phyloP scores from a whole-genome alignment of 148 eudicot species.

The Hydrangea macrophylla region DNA sequence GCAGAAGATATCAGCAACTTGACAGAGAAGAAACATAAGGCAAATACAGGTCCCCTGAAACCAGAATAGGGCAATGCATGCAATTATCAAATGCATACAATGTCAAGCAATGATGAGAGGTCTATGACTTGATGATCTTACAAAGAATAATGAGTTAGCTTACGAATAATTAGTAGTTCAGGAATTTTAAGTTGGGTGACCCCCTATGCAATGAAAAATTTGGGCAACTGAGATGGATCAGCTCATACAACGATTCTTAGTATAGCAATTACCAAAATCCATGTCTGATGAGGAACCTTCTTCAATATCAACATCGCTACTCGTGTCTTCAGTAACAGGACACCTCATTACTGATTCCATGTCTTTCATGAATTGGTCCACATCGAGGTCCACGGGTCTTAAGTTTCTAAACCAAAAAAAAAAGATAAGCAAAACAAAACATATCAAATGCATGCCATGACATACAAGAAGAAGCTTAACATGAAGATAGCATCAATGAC shows the following conservation, averaged over 20 bases:
- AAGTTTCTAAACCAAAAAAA: constrained; percentile 34
- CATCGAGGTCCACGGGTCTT: constrained; percentile 68
- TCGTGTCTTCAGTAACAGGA: constrained; percentile 32
- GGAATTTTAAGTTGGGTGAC: too few relatives aligned
- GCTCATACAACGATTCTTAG: not conserved
- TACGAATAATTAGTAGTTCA: too few relatives aligned
- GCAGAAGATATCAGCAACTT: too few relatives aligned
- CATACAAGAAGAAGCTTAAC: not conserved
- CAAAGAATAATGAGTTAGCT: too few relatives aligned
- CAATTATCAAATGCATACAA: too few relatives aligned
- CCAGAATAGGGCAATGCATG: too few relatives aligned
- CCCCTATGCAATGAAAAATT: too few relatives aligned
- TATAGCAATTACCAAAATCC: constrained; percentile 67
- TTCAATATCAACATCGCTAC: constrained; percentile 47
- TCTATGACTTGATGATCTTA: too few relatives aligned
- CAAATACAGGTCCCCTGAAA: too few relatives aligned
- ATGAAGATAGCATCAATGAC: not conserved
- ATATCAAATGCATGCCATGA: not conserved
- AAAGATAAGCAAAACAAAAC: constrained; percentile 11
- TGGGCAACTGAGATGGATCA: not conserved
- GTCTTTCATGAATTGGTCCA: constrained; percentile 80
- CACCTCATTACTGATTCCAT: constrained; percentile 58
- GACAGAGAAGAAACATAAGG: too few relatives aligned
- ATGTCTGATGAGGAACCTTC: constrained; percentile 78
- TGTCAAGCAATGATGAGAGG: too few relatives aligned